These are phyloP conservation scores for Dendrobium nobile DNA, from an alignment of 106 monocot species.

Conservation along the genomic window DNA sequence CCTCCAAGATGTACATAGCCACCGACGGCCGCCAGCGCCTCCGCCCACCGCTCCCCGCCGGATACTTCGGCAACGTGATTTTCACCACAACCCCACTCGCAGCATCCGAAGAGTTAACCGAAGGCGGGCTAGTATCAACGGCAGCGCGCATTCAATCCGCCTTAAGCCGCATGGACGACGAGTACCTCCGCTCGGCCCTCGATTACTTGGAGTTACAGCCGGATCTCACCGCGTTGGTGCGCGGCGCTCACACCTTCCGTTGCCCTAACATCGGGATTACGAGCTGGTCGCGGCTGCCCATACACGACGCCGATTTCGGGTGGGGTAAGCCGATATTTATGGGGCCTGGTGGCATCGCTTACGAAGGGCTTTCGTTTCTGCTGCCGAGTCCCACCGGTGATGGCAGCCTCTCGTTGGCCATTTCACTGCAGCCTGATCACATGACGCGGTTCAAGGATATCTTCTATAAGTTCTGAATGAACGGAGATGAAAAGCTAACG, in stretches of 20 bases:
- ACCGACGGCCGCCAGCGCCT: conserved; percentile 76
- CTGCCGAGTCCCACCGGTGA: conserved; percentile 58
- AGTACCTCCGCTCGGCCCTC: conserved; percentile 71
- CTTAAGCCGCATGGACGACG: conserved; percentile 58
- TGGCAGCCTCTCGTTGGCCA: conserved; percentile 67
- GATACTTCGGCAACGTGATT: conserved; percentile 93
- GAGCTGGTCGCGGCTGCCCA: conserved; percentile 69
- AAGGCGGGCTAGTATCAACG: conserved; percentile 5
- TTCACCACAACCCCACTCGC: conserved; percentile 85
- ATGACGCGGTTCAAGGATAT: conserved; percentile 68
- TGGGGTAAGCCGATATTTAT: conserved; percentile 79
- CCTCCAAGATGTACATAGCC: conserved; percentile 76
- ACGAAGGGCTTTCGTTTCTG: conserved; percentile 65
- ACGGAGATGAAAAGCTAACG: no score
- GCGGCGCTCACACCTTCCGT: conserved; percentile 63
- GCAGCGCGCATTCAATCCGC: conserved; percentile 42
- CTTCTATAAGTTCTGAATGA: conserved; percentile 27
- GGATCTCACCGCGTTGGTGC: conserved; percentile 52
- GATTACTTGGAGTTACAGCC: conserved; percentile 81
- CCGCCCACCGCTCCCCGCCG: conserved; percentile 45
- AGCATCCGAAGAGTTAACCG: conserved; percentile 32
- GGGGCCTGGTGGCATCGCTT: conserved; percentile 70
- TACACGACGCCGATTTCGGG: conserved; percentile 84
- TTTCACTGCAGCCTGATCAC: conserved; percentile 70
- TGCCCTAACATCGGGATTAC: conserved; percentile 81